Conservation (phyloP, 139 green algal genomes). For the Chlorella sp. region DNA sequence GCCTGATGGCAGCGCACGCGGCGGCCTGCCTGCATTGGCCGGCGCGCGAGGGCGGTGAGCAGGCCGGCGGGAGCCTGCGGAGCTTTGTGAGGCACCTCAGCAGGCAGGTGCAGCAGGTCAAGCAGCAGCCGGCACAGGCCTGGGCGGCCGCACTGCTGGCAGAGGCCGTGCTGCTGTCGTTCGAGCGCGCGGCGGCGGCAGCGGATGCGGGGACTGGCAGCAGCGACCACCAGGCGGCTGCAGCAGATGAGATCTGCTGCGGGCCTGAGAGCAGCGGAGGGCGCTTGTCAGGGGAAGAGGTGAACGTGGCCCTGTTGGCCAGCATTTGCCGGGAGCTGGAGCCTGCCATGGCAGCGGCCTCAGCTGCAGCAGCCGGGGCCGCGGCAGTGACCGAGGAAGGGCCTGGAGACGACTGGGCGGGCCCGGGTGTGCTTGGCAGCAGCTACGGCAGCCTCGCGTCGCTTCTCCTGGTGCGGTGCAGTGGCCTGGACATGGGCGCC, state of each 20-base stretch:
- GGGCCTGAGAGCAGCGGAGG: background rate
- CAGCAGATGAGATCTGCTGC: background rate
- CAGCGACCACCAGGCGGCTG: background rate
- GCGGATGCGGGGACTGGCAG: background rate
- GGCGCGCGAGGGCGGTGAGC: no score
- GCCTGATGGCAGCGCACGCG: background rate
- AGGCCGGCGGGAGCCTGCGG: background rate
- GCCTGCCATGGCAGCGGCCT: background rate
- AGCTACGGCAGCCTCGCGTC: background rate
- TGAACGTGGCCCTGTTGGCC: background rate
- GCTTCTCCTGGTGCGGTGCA: constrained; percentile 22
- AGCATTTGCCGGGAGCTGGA: background rate
- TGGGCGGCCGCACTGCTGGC: constrained; percentile 8
- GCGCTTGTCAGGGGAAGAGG: background rate
- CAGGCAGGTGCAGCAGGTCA: background rate
- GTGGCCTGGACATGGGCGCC: no score
- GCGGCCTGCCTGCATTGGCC: no score
- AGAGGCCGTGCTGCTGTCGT: background rate
- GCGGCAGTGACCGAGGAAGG: background rate
- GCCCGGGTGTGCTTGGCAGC: background rate
- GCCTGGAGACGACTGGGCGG: background rate
- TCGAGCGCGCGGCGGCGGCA: background rate
- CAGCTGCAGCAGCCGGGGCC: background rate
- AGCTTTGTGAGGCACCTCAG: background rate
- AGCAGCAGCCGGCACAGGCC: background rate